These are phyloP conservation scores for Actinomortierella ambigua DNA, from an alignment of 371 early-diverging fungal species.

Conservation along the genomic window DNA sequence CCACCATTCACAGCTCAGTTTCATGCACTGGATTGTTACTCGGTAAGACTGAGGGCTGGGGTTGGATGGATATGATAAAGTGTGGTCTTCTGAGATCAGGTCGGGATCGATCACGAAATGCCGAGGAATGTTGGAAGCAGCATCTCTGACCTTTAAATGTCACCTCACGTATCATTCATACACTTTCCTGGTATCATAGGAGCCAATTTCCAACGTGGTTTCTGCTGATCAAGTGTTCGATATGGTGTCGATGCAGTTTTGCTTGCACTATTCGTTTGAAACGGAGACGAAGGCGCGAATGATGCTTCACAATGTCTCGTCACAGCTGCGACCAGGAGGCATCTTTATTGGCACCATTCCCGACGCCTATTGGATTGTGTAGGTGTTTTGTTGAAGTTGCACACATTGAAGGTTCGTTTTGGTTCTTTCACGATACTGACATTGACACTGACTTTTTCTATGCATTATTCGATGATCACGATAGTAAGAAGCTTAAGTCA, in stretches of 20 bases:
- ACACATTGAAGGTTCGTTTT: no score
- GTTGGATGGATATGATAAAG: no score
- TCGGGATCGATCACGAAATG: constrained; percentile 1
- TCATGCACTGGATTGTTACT: constrained; percentile 82
- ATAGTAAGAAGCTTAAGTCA: constrained; percentile 56
- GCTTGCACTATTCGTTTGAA: constrained; percentile 97
- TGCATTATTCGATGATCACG: background rate
- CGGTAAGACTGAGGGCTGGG: constrained; percentile 51
- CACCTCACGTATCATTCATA: constrained; percentile 4
- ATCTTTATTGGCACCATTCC: constrained; percentile 95
- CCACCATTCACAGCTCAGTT: constrained; percentile 74
- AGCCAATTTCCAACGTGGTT: constrained; percentile 60
- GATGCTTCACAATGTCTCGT: constrained; percentile 85
- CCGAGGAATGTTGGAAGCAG: no score
- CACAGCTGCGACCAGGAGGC: constrained; percentile 83
- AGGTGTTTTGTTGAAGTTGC: constrained; percentile 28
- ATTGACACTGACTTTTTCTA: no score
- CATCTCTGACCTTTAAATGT: no score
- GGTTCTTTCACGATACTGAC: no score
- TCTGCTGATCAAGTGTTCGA: constrained; percentile 71
- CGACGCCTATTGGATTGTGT: constrained; percentile 91
- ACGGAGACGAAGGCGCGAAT: constrained; percentile 78
- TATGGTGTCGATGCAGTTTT: constrained; percentile 95
- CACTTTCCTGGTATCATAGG: constrained; percentile 32
- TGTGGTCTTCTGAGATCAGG: background rate